Percentiles rank a stretch among this genome's conserved stretches.
Evolutionary conservation across 345 rosid genomes (phyloP).

Genomic region (Sonneratia alba): DNA sequence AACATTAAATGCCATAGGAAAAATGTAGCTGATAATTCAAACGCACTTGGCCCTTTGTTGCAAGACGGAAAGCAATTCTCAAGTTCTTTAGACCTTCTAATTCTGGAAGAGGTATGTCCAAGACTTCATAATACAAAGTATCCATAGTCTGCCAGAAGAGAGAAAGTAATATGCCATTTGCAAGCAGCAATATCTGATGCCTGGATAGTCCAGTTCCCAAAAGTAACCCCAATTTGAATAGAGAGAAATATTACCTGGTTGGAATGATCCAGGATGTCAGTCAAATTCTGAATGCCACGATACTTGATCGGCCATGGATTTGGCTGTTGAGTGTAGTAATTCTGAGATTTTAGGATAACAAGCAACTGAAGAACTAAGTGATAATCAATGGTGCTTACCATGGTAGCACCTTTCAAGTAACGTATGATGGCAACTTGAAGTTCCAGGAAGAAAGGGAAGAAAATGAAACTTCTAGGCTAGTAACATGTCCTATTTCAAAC

Average conservation of each 20-base stretch:
- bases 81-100: conserved; percentile 83
- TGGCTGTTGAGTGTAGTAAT: conserved; percentile 96
- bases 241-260: conserved; percentile 53
- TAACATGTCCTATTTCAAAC: not conserved
- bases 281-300: conserved; percentile 76
- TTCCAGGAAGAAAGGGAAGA: not conserved
- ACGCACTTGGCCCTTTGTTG: conserved; percentile 73
- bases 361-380: too few species aligned
- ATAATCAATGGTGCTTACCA: not conserved
- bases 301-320: conserved; percentile 87
- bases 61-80: conserved; percentile 83
- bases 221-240: not conserved
- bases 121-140: conserved; percentile 87
- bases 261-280: conserved; percentile 85
- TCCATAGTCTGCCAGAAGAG: conserved; percentile 63
- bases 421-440: not conserved
- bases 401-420: not conserved
- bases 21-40: conserved; percentile 4
- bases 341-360: conserved; percentile 39
- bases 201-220: not conserved
- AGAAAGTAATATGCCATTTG: conserved; percentile 6
- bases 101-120: conserved; percentile 98
- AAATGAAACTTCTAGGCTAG: not conserved
- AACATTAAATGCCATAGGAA: not conserved
- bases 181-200: not conserved